Base-by-base conservation (phyloP, 108 stramenopile genomes). In the Skeletonema tropicum region DNA sequence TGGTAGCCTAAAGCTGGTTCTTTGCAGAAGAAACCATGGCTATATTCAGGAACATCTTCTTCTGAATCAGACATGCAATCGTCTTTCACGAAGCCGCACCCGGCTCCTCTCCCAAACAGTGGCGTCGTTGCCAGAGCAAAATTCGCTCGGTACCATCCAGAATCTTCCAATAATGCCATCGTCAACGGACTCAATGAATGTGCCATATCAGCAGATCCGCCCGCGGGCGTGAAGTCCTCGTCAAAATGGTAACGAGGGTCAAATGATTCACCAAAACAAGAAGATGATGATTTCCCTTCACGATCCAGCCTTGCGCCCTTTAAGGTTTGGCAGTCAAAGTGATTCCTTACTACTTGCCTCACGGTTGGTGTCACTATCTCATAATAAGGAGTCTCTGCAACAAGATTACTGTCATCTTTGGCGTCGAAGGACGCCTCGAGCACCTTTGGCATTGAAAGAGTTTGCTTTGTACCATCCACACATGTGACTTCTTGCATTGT, bases 61-160 rank as follows among this genome's bases (percentile, higher is more conserved):
- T 68, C 32, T 6, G 64, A 69, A 57, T 71, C 65, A 30, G 62
- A 61, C 5, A 82, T 29, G n/a, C 84, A 85, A 30, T 85, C 60
- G 8, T 66, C 66, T 69, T 77, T 70, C 3, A 85, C 60, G 23
- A 85, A 85, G 11, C 76, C 84, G 59, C 84, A 85, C 17, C 84
- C 84, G 46, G 76, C 80, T 15, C 80, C 80, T 12, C 76, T 60
- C 3, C 84, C 84, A 73, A 85, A 85, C 26, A 73, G 61, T 25
- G 80, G 68, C 39, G 73, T 63, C 3, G 74, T 75, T 49, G 75
- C 59, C 14, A 26, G 66, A 5, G 66, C 71, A 68, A 73, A 82
- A 64, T 92, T 89, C 2, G 91, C 90, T 64, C 85, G 86, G 72
- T 85, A 85, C 84, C 84, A 85, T 36, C 80, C 80, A 36, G 74